Evolutionary conservation across 306 rosid genomes (phyloP), one percentile per base, ranked within the genome.

Genomic region (Prunus dulcis): DNA sequence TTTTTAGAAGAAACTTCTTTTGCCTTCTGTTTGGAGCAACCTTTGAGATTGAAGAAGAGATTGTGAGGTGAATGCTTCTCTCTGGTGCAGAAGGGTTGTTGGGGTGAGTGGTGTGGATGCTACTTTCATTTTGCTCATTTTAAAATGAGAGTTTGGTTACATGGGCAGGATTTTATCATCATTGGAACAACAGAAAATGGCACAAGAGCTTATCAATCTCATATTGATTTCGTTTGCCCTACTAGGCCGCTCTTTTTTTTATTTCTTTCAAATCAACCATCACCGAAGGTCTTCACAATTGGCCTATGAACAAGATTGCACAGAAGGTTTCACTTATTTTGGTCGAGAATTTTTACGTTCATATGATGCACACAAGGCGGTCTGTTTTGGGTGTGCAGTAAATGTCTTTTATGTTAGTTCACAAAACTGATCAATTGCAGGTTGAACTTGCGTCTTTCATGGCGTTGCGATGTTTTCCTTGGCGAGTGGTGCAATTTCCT

Each of bases 401-500:
- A 56, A 34, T 12, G 5, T 25, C 28, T 19, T 67, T 19, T 0
- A 52, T 45, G 79, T 41, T 43, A 19, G 57, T 53, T 28, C 18
- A 41, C 41, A 56, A 18, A 51, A 23, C 57, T 41, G 14, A 20
- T 13, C 47, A 34, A 18, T 8, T 18, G 23, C 20, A 9, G 10
- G 10, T 8, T 38, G 3, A 64, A 41, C 18, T 60, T 1, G 20
- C 7, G 1, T 30, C 28, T 49, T 73, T 91, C 64, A 92, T 14
- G 97, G 97, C 15, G 90, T 72, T 28, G 93, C 90, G 2, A 87
- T 85, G 9, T 88, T 89, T 80, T 92, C 97, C 89, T 82, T 92
- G 53, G 91, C 86, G 10, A 75, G 93, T 38, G 96, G 97, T 77
- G 96, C 88, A 60, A 89, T 88, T 80, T 92, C 97, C 79, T 92